A percentile compares a stretch with the other conserved stretches of the same genome.
Conservation (phyloP, 805 yeast genomes). For the Yamadazyma endophytica region DNA sequence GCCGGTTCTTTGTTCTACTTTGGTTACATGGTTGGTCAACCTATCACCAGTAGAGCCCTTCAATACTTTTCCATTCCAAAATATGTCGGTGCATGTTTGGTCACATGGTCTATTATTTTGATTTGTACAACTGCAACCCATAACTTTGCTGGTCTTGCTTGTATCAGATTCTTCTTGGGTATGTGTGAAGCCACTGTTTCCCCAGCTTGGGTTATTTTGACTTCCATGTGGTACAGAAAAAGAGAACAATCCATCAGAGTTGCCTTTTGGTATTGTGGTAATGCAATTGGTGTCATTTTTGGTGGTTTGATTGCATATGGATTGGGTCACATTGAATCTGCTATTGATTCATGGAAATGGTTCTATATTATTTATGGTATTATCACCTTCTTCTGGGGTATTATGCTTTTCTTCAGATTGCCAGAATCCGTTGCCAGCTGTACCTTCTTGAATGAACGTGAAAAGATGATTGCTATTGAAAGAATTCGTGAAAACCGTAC, state of each 20-base stretch:
- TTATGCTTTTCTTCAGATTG: conserved; percentile 10
- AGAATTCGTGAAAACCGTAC: conserved; percentile 26
- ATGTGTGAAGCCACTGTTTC: conserved; percentile 16
- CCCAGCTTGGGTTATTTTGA: conserved; percentile 17
- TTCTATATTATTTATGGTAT: conserved; percentile 15
- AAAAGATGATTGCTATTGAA: conserved; percentile 13
- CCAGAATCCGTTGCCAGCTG: conserved; percentile 17
- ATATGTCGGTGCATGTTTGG: conserved; percentile 20
- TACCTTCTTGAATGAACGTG: conserved; percentile 20
- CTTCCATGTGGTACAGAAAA: conserved; percentile 18
- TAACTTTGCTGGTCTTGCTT: conserved; percentile 28
- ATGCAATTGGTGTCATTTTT: conserved; percentile 1
- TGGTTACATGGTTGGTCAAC: conserved; percentile 25
- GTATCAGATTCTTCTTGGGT: conserved; percentile 22
- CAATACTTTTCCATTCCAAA: conserved; percentile 32
- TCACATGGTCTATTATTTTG: conserved; percentile 27
- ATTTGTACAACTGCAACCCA: conserved; percentile 33
- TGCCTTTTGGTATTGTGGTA: conserved; percentile 14
- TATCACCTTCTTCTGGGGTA: conserved; percentile 12
- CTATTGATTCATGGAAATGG: conserved; percentile 5
- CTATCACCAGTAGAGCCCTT: conserved; percentile 32
- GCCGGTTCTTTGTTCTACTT: conserved; percentile 50
- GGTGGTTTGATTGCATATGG: conserved; percentile 7
- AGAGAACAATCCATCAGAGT: conserved; percentile 15
- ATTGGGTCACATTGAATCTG: conserved; percentile 1